Conservation (phyloP, 2,329 filamentous ascomycete species). For the Chaetomium olivaceum region DNA sequence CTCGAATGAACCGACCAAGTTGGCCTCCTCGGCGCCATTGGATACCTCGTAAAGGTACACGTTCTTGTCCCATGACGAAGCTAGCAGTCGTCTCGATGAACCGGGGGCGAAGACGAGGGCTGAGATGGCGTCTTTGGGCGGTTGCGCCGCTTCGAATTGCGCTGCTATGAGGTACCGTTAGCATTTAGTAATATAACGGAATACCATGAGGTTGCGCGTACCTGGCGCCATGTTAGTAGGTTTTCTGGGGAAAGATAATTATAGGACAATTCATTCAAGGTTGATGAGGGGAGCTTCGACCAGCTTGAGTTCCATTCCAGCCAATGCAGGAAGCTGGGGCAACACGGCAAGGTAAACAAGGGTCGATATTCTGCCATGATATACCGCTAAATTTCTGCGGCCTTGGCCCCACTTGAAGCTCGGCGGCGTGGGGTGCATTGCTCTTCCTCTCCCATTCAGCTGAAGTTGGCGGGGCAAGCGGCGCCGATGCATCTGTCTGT, state of each 20-base stretch:
- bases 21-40: conserved; percentile 59
- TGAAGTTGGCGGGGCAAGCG: conserved; percentile 22
- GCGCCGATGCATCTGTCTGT: background rate
- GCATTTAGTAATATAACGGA: background rate
- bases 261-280: conserved; percentile 5
- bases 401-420: background rate
- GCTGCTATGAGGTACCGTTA: conserved; percentile 48
- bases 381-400: conserved; percentile 29
- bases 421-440: background rate
- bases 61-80: conserved; percentile 91
- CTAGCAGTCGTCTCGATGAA: conserved; percentile 75
- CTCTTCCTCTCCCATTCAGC: background rate
- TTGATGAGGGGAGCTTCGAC: conserved; percentile 18
- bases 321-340: conserved; percentile 22
- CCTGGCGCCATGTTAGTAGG: conserved; percentile 44
- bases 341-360: conserved; percentile 29
- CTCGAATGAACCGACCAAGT: conserved; percentile 71
- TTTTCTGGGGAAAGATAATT: background rate
- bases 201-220: conserved; percentile 32
- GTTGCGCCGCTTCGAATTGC: conserved; percentile 80
- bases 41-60: conserved; percentile 84
- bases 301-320: conserved; percentile 1
- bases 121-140: conserved; percentile 85
- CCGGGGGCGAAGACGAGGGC: conserved; percentile 80
- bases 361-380: conserved; percentile 26